Conservation (phyloP, 495 filamentous ascomycete genomes). For the Penicillium flavigenum region DNA sequence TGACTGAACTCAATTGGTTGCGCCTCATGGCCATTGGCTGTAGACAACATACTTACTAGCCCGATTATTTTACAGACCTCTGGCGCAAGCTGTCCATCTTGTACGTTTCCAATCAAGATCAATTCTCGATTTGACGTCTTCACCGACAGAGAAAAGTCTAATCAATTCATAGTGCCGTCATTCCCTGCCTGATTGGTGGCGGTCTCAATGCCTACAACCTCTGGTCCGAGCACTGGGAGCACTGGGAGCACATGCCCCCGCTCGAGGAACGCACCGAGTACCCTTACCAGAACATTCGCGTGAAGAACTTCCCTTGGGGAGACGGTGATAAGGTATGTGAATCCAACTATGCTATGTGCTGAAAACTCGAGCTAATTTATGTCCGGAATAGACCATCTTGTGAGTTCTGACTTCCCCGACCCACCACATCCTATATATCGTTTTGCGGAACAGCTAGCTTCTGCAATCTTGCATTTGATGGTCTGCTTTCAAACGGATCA, state of each 20-base stretch:
- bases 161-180: conserved; percentile 54
- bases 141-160: conserved; percentile 9
- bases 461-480: background rate
- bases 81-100: conserved; percentile 94
- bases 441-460: background rate
- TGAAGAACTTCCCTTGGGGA: conserved; percentile 88
- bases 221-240: conserved; percentile 95
- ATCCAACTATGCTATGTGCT: background rate
- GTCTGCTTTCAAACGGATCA: background rate
- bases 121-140: background rate
- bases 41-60: conserved; percentile 30
- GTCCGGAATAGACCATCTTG: conserved; percentile 56
- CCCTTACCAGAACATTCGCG: conserved; percentile 89
- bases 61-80: conserved; percentile 60
- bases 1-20: conserved; percentile 9
- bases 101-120: conserved; percentile 52
- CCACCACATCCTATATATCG: background rate
- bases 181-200: conserved; percentile 68
- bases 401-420: conserved; percentile 44
- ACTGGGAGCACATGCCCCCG: conserved; percentile 81
- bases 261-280: conserved; percentile 88
- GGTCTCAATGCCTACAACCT: conserved; percentile 79
- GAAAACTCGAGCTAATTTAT: conserved; percentile 32
- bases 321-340: conserved; percentile 83
- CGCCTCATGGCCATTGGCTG: background rate